Percentiles rank a stretch among this genome's conserved stretches.
Evolutionary conservation across 495 filamentous ascomycete genomes (phyloP).

Genomic region (Paragyromitra xinjiangensis): DNA sequence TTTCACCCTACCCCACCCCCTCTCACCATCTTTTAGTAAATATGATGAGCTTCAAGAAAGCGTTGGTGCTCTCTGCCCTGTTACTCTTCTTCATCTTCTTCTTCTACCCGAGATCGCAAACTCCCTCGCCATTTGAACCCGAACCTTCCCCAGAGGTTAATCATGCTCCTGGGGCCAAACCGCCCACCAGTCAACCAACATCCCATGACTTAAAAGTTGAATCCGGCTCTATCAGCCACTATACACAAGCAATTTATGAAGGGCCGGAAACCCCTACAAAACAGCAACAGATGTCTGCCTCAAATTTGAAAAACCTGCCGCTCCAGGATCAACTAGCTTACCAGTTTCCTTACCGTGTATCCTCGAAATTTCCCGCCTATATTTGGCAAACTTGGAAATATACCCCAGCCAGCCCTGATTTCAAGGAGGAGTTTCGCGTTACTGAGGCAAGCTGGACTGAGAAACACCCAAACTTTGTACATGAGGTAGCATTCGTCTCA

Average conservation of each 20-base stretch:
- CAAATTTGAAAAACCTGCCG: slow-evolving; percentile 57
- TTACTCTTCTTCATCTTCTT: slow-evolving; percentile 51
- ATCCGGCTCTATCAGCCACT: slow-evolving; percentile 6
- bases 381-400: slow-evolving; percentile 99
- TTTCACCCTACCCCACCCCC: not conserved
- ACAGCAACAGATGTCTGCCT: slow-evolving; percentile 51
- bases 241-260: slow-evolving; percentile 4
- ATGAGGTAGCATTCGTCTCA: slow-evolving; percentile 66
- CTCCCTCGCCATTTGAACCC: slow-evolving; percentile 18
- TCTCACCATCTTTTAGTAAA: slow-evolving; percentile 1
- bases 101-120: slow-evolving; percentile 47
- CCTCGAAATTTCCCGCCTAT: slow-evolving; percentile 90
- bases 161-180: slow-evolving; percentile 4
- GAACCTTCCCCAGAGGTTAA: slow-evolving; percentile 34
- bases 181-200: slow-evolving; percentile 3
- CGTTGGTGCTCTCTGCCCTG: slow-evolving; percentile 41
- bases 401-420: slow-evolving; percentile 80
- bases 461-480: slow-evolving; percentile 87
- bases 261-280: slow-evolving; percentile 35
- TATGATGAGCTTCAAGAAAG: slow-evolving; percentile 61
- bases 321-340: slow-evolving; percentile 86
- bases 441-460: slow-evolving; percentile 92
- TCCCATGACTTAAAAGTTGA: not conserved
- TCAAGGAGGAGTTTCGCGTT: slow-evolving; percentile 75
- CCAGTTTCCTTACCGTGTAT: slow-evolving; percentile 91